Conservation (phyloP, 306 rosid genomes). For the Fagus sylvatica region DNA sequence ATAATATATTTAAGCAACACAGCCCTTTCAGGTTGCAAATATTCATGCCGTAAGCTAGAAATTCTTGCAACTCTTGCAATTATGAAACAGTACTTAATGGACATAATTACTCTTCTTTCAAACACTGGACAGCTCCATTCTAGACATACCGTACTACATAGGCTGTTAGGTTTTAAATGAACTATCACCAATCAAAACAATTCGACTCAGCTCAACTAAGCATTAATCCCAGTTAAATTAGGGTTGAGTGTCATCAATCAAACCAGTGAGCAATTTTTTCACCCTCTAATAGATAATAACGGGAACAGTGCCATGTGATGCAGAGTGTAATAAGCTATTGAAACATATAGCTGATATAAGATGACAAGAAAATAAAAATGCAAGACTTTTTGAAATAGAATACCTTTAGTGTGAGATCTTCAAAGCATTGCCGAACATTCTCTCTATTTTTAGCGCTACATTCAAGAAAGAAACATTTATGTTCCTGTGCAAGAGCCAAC, state of each 20-base stretch:
- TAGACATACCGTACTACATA: neutral
- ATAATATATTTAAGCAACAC: neutral
- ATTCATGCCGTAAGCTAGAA: neutral
- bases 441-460: conserved; percentile 81
- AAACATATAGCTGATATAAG: neutral
- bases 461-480: conserved; percentile 68
- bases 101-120: neutral
- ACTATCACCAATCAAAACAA: neutral
- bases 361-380: neutral
- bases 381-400: neutral
- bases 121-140: neutral
- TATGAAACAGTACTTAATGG: neutral
- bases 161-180: neutral
- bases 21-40: neutral
- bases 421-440: conserved; percentile 81
- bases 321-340: conserved; percentile 7
- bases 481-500: conserved; percentile 75
- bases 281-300: neutral
- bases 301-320: neutral
- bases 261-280: neutral
- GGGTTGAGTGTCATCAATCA: neutral
- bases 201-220: neutral
- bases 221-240: neutral
- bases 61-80: neutral
- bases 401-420: conserved; percentile 73